phyloP scores from a whole-genome alignment of 768 basidiomycete species.

The Termitomyces sp. region DNA sequence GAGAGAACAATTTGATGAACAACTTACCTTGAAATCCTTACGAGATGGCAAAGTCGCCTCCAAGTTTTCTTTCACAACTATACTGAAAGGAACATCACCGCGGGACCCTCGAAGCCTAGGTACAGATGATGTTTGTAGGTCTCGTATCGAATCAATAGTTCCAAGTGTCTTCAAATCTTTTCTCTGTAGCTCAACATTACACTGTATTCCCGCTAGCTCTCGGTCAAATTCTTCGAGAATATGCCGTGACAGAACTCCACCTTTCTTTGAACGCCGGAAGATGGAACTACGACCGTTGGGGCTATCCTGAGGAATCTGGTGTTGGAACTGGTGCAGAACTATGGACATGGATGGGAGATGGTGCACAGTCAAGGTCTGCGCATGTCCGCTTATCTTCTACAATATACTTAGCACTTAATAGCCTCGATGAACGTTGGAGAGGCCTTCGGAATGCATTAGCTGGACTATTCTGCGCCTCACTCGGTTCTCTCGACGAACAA shows the following conservation, averaged over 20 bases:
- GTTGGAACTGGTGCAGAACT: constrained; percentile 87
- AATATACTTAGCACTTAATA: constrained; percentile 21
- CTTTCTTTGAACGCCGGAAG: constrained; percentile 87
- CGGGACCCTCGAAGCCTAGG: constrained; percentile 48
- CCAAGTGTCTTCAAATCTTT: neutral
- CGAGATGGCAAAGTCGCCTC: constrained; percentile 80
- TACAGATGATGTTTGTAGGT: constrained; percentile 43
- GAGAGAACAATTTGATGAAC: constrained; percentile 44
- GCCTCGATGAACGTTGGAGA: constrained; percentile 75
- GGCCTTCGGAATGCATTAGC: constrained; percentile 85
- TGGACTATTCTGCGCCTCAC: constrained; percentile 91
- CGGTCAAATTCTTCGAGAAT: constrained; percentile 81
- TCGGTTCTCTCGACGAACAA: constrained; percentile 70
- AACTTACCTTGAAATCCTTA: constrained; percentile 45
- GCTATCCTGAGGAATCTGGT: constrained; percentile 67
- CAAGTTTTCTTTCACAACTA: constrained; percentile 74
- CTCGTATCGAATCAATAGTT: neutral
- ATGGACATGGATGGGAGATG: constrained; percentile 88
- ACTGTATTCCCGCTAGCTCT: constrained; percentile 81
- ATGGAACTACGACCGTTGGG: constrained; percentile 87
- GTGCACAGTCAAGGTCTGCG: constrained; percentile 42
- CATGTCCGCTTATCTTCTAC: neutral
- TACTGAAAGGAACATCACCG: constrained; percentile 47
- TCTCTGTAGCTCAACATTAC: constrained; percentile 70
- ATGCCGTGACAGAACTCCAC: constrained; percentile 84